These are phyloP conservation scores for Dictyostelium discoideum DNA, from an alignment of 78 protist genomes.

Conservation along the genomic window dicty_2.7 NC_007090.3:1896001-1896500, in stretches of 20 bases:
- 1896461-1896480: slow-evolving; percentile 1
- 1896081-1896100: not conserved
- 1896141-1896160: not conserved
- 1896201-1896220: slow-evolving; percentile 26
- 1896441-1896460: not conserved
- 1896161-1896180: slow-evolving; percentile 28
- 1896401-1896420: not conserved
- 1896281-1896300: slow-evolving; percentile 43
- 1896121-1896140: not conserved
- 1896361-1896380: not conserved
- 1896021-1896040: not conserved
- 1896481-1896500: slow-evolving; percentile 71
- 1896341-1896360: not conserved
- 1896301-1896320: slow-evolving; percentile 46
- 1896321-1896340: slow-evolving; percentile 43
- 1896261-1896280: slow-evolving; percentile 29
- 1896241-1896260: slow-evolving; percentile 65
- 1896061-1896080: not conserved
- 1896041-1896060: not conserved
- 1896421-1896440: not conserved
- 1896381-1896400: not conserved
- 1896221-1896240: slow-evolving; percentile 61
- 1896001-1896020: too few relatives aligned
- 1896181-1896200: slow-evolving; percentile 16
- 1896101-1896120: not conserved